Percentiles rank a stretch among this genome's conserved stretches.
phyloP scores from a whole-genome alignment of 805 yeast genomes.

The Saccharomycopsis sp. region DNA sequence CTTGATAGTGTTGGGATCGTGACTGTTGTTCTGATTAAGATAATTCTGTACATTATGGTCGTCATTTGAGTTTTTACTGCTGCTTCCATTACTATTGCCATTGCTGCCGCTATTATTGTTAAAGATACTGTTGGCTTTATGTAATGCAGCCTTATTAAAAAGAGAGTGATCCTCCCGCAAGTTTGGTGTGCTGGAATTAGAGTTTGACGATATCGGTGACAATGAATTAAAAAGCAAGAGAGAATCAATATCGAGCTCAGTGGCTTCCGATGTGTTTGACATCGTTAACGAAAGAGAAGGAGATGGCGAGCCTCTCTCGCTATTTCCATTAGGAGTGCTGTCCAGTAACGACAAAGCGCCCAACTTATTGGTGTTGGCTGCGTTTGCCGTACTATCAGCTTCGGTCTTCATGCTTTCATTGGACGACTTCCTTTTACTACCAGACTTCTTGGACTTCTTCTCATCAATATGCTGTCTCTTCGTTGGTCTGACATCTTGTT shows the following conservation, averaged over 20 bases:
- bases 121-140: neutral
- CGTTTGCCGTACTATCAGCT: neutral
- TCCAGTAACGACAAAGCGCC: neutral
- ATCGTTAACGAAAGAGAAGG: slow-evolving; percentile 15
- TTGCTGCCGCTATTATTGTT: neutral
- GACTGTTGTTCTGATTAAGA: slow-evolving; percentile 7
- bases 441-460: neutral
- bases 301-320: slow-evolving; percentile 14
- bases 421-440: neutral
- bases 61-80: neutral
- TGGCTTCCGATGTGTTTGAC: slow-evolving; percentile 16
- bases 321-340: neutral
- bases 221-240: slow-evolving; percentile 7
- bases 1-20: slow-evolving; percentile 12
- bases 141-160: neutral
- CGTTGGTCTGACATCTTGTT: neutral
- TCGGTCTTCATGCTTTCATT: neutral
- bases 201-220: slow-evolving; percentile 12
- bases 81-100: neutral
- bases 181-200: neutral
- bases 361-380: slow-evolving; percentile 2
- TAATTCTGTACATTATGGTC: slow-evolving; percentile 6
- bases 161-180: neutral
- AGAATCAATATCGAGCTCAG: slow-evolving; percentile 18
- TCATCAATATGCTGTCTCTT: slow-evolving; percentile 5